Evolutionary conservation across 2,329 filamentous ascomycete species (phyloP), one percentile per base, ranked within the genome.

Genomic region (Fusarium circinatum): DNA sequence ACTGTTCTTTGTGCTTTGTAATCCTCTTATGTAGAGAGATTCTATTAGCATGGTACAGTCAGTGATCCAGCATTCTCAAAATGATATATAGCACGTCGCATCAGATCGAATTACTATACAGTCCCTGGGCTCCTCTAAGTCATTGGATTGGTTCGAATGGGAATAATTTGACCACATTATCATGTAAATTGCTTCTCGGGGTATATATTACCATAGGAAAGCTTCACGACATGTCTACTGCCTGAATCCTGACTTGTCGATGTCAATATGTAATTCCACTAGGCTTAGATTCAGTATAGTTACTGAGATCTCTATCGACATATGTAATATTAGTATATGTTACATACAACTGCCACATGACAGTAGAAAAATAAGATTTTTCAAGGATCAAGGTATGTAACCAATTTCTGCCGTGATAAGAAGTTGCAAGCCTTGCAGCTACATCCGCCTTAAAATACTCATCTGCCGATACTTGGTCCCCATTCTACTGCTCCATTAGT

Each of bases 341-440:
- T n/a, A 32, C 10, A 18, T 13, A 49, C 4, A n/a, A 3, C 15
- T 32, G 5, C 8, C 14, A 9, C 13, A 22, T 11, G 11, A 8
- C 10, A 14, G 2, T 32, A 32, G 9, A 18, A 17, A 17, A 17
- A 17, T 8, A n/a, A 18, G 14, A 32, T n/a, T 6, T 32, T 1
- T 30, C 0, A 18, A n/a, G 11, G 10, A 5, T 12, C 14, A 4
- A 10, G 9, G 20, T 0, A 6, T n/a, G 15, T 11, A 18, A 32
- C 15, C 9, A 13, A 9, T 13, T 9, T 18, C 28, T 17, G 22
- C 5, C 22, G 22, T 6, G 22, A 49, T 11, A n/a, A 32, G 22
- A 32, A 6, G 11, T 26, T 13, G 18, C 11, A 20, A 36, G 17
- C 5, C n/a, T 22, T 36, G 1, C 17, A 22, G 24, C 24, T 12